Percentiles rank a stretch among this genome's conserved stretches.
phyloP scores from a whole-genome alignment of 306 rosid species.

The Hippophae rhamnoides region DNA sequence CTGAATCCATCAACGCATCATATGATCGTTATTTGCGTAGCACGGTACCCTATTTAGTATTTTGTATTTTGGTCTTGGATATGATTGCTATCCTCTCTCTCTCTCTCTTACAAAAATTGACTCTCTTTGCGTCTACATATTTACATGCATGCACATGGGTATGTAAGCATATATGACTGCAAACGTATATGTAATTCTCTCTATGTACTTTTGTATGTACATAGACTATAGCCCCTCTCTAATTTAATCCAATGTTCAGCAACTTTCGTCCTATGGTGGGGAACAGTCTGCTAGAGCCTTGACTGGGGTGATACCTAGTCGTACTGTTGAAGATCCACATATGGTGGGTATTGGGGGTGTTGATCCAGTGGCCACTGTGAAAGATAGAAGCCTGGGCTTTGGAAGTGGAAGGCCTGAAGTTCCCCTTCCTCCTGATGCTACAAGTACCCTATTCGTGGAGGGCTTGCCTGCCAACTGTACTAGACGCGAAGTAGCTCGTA shows the following conservation, averaged over 20 bases:
- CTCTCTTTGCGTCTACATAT: no score
- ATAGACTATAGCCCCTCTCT: constrained; percentile 1
- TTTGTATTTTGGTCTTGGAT: constrained; percentile 11
- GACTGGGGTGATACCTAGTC: constrained; percentile 46
- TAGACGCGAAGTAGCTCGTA: constrained; percentile 97
- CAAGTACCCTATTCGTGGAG: constrained; percentile 87
- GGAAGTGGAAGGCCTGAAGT: constrained; percentile 61
- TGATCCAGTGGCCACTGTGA: constrained; percentile 47
- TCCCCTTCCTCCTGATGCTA: constrained; percentile 90
- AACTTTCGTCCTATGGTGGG: constrained; percentile 64
- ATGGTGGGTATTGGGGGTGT: constrained; percentile 44
- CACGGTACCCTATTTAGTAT: constrained; percentile 46
- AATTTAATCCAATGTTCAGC: constrained; percentile 33
- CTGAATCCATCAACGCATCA: constrained; percentile 90
- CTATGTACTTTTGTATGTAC: background rate
- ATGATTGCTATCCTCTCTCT: background rate
- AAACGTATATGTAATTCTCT: no score
- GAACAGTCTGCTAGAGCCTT: constrained; percentile 67
- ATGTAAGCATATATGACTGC: no score
- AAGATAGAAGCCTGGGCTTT: constrained; percentile 54
- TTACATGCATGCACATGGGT: no score
- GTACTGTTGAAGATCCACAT: constrained; percentile 57
- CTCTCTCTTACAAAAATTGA: no score
- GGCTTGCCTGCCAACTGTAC: constrained; percentile 87
- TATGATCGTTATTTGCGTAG: constrained; percentile 84